Conservation (phyloP, 371 early-diverging fungal species). For the Ordospora pajunii region DNA sequence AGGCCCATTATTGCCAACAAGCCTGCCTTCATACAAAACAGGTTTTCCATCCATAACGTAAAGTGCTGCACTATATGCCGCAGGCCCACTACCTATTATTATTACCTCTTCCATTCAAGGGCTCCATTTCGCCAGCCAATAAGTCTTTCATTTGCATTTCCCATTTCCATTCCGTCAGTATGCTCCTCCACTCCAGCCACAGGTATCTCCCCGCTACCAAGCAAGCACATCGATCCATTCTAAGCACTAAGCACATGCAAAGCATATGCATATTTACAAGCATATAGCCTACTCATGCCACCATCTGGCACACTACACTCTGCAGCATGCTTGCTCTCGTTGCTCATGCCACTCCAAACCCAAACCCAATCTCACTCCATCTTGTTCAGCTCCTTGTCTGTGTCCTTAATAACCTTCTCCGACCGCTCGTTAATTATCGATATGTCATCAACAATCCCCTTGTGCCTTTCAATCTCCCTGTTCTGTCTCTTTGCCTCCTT, state of each 20-base stretch:
- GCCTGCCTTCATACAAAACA: conserved; percentile 76
- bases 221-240: no score
- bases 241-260: no score
- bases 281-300: no score
- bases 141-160: not conserved
- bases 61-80: conserved; percentile 85
- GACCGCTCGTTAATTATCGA: conserved; percentile 31
- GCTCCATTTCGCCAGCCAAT: not conserved
- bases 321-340: not conserved
- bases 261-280: no score
- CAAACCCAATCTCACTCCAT: conserved; percentile 2
- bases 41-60: conserved; percentile 79
- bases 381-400: conserved; percentile 46
- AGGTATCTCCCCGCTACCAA: not conserved
- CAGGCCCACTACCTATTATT: conserved; percentile 73
- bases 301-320: no score
- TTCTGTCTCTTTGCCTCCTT: conserved; percentile 43
- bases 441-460: conserved; percentile 43
- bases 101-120: conserved; percentile 44
- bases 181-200: not conserved
- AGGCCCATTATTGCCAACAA: conserved; percentile 64
- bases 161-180: not conserved
- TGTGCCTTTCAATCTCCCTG: conserved; percentile 40
- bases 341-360: not conserved
- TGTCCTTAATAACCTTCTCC: conserved; percentile 42